These are phyloP conservation scores for Citrus glauca DNA, from an alignment of 345 rosid species.

Conservation along the genomic window DNA sequence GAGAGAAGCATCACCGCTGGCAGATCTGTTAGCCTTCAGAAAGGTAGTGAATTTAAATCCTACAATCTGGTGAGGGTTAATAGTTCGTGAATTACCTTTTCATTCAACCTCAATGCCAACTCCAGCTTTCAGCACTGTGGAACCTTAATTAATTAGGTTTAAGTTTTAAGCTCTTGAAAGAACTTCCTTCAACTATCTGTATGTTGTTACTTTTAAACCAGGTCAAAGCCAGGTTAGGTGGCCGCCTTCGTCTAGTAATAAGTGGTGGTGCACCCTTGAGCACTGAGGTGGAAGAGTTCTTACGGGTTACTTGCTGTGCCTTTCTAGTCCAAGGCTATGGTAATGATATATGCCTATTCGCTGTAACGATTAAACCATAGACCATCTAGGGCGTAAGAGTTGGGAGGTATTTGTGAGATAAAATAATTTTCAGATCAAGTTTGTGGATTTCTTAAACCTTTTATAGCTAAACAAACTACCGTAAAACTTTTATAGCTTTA, in stretches of 20 bases:
- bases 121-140: not conserved
- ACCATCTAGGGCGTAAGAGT: not conserved
- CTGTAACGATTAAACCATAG: not conserved
- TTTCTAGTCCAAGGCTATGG: slow-evolving; percentile 90
- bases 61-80: not conserved
- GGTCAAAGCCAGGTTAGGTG: slow-evolving; percentile 92
- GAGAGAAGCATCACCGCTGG: slow-evolving; percentile 71
- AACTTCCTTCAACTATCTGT: not conserved
- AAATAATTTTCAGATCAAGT: not conserved
- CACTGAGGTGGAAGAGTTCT: slow-evolving; percentile 84
- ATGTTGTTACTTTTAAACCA: slow-evolving; percentile 18
- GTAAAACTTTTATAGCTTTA: not conserved
- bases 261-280: slow-evolving; percentile 95
- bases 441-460: not conserved
- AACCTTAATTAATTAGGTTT: not conserved
- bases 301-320: slow-evolving; percentile 88
- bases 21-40: slow-evolving; percentile 91
- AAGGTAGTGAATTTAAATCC: slow-evolving; percentile 45
- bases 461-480: not conserved
- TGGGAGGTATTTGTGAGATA: not conserved
- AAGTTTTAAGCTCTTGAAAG: not conserved
- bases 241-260: slow-evolving; percentile 68
- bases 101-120: not conserved
- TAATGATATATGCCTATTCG: slow-evolving; percentile 27
- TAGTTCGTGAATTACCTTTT: not conserved